Evolutionary conservation across 2,329 filamentous ascomycete species (phyloP).

Genomic region (Akanthomyces dipterigenus): DNA sequence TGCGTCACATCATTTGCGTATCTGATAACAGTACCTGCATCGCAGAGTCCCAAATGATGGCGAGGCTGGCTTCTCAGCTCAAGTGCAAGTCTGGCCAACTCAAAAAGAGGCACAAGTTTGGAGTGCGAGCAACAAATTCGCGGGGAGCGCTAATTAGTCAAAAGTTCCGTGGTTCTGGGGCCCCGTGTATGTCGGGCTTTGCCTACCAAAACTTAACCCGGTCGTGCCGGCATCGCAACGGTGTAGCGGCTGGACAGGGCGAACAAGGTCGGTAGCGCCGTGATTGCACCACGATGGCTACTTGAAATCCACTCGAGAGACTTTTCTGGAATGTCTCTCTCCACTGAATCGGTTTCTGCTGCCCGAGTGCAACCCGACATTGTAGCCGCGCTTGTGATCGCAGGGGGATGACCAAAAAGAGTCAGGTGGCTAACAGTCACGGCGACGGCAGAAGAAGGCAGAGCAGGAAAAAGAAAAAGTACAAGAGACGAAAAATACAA

Average conservation of each 20-base stretch:
- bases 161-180: neutral
- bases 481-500: too few relatives aligned
- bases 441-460: too few relatives aligned
- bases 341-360: neutral
- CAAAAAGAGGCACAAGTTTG: neutral
- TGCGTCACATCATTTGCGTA: neutral
- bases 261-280: neutral
- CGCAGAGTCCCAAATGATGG: neutral
- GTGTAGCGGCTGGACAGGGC: neutral
- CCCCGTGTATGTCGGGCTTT: neutral
- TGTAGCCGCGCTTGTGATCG: neutral
- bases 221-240: neutral
- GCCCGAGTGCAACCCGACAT: slow-evolving; percentile 1
- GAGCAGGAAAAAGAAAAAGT: too few relatives aligned
- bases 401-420: too few relatives aligned
- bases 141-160: neutral
- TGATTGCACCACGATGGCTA: neutral
- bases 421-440: too few relatives aligned
- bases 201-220: neutral
- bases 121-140: neutral
- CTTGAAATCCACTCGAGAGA: neutral
- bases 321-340: neutral
- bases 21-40: neutral
- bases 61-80: neutral
- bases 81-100: neutral